phyloP scores from a whole-genome alignment of 495 filamentous ascomycete species.

The Penicillium odoratum region DNA sequence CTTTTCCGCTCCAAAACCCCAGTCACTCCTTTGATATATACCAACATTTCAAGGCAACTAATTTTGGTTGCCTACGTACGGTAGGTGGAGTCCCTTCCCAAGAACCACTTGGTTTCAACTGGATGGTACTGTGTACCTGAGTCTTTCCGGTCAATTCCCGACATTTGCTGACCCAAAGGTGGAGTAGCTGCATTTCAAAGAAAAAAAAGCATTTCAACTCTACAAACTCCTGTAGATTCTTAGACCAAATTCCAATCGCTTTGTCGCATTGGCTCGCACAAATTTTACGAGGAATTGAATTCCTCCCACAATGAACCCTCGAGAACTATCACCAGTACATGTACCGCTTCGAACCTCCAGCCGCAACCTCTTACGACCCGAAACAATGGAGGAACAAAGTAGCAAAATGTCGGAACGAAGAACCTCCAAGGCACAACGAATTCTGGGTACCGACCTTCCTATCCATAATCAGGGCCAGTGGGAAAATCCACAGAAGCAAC shows the following conservation, averaged over 20 bases:
- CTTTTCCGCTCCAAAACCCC: background rate
- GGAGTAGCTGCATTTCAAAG: slow-evolving; percentile 1
- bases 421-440: slow-evolving; percentile 38
- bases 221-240: background rate
- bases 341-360: slow-evolving; percentile 36
- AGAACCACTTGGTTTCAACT: background rate
- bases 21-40: background rate
- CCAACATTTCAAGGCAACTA: background rate
- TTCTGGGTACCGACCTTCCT: slow-evolving; percentile 38
- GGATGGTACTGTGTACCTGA: slow-evolving; percentile 1
- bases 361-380: slow-evolving; percentile 16
- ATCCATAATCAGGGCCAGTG: slow-evolving; percentile 16
- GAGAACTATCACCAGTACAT: slow-evolving; percentile 25
- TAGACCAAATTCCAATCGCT: background rate
- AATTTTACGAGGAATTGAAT: slow-evolving; percentile 5
- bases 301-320: slow-evolving; percentile 17
- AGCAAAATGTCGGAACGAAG: slow-evolving; percentile 27
- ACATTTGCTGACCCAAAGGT: background rate
- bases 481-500: slow-evolving; percentile 14
- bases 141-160: background rate
- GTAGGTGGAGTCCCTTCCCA: slow-evolving; percentile 11
- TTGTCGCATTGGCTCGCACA: background rate
- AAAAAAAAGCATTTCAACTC: background rate
- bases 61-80: background rate
- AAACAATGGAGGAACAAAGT: slow-evolving; percentile 16